Evolutionary conservation across 1,284 basidiomycete genomes (phyloP).

Genomic region (Gastroboletus turbinatus): DNA sequence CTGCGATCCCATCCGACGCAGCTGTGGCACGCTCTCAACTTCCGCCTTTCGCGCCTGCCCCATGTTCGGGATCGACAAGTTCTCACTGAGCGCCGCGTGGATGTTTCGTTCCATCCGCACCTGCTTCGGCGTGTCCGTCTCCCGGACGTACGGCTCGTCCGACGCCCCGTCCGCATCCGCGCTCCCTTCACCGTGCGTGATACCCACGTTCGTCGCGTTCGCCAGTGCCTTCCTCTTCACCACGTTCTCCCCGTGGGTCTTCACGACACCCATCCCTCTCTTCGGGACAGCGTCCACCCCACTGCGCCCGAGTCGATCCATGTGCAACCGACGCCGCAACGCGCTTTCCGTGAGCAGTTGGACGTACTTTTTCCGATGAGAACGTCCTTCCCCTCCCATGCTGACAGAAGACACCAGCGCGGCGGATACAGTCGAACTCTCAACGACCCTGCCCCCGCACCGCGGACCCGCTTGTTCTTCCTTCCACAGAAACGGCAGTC

Average conservation of each 20-base stretch:
- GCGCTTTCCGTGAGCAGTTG: slow-evolving; percentile 26
- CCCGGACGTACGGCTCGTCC: too few relatives aligned
- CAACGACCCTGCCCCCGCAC: neutral
- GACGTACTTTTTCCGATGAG: slow-evolving; percentile 19
- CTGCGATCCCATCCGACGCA: neutral
- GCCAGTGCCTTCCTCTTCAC: slow-evolving; percentile 15
- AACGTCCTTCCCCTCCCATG: neutral
- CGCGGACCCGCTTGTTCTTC: slow-evolving; percentile 8
- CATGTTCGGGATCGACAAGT: slow-evolving; percentile 23
- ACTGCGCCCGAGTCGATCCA: slow-evolving; percentile 6
- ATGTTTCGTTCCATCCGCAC: slow-evolving; percentile 9
- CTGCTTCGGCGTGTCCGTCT: slow-evolving; percentile 7
- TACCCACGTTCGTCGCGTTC: slow-evolving; percentile 19
- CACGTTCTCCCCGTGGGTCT: slow-evolving; percentile 1
- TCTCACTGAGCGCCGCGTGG: slow-evolving; percentile 19
- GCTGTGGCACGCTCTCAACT: neutral
- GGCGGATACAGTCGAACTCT: neutral
- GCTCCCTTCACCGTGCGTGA: neutral
- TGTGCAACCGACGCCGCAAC: slow-evolving; percentile 19
- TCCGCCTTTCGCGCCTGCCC: slow-evolving; percentile 5
- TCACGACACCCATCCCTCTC: neutral
- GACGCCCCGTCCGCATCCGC: neutral
- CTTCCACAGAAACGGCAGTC: slow-evolving; percentile 21
- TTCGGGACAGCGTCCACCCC: neutral
- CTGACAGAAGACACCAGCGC: neutral